Conservation (phyloP, 306 rosid genomes). For the Lathyrus oleraceus region DNA sequence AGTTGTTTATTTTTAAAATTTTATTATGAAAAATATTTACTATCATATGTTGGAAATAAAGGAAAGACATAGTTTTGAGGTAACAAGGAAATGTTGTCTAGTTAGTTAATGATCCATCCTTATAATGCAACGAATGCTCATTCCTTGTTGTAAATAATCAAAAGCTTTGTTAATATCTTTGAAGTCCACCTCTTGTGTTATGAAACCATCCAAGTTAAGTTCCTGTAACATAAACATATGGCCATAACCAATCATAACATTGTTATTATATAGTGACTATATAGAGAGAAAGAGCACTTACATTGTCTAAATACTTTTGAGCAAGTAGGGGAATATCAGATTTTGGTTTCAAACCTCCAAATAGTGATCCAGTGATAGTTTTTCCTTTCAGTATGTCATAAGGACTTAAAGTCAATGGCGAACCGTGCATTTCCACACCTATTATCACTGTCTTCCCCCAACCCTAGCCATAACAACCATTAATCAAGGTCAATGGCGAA, state of each 20-base stretch:
- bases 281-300: too few species aligned
- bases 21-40: neutral
- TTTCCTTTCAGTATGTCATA: conserved; percentile 40
- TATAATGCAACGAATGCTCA: conserved; percentile 60
- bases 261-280: too few species aligned
- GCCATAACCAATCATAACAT: neutral
- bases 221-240: conserved; percentile 43
- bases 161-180: conserved; percentile 63
- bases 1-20: neutral
- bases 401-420: conserved; percentile 36
- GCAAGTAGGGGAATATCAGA: conserved; percentile 42
- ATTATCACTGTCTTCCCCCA: conserved; percentile 63
- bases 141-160: conserved; percentile 47
- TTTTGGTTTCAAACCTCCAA: conserved; percentile 54
- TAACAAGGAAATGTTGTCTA: neutral
- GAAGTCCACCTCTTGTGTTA: conserved; percentile 55
- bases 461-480: conserved; percentile 42
- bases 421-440: conserved; percentile 58
- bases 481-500: neutral
- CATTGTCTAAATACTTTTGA: conserved; percentile 47
- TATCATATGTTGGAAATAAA: neutral
- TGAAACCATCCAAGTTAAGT: conserved; percentile 48
- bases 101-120: conserved; percentile 45
- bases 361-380: conserved; percentile 47
- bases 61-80: neutral